Evolutionary conservation across 106 monocot genomes (phyloP).

Genomic region (Amphibolis antarctica): DNA sequence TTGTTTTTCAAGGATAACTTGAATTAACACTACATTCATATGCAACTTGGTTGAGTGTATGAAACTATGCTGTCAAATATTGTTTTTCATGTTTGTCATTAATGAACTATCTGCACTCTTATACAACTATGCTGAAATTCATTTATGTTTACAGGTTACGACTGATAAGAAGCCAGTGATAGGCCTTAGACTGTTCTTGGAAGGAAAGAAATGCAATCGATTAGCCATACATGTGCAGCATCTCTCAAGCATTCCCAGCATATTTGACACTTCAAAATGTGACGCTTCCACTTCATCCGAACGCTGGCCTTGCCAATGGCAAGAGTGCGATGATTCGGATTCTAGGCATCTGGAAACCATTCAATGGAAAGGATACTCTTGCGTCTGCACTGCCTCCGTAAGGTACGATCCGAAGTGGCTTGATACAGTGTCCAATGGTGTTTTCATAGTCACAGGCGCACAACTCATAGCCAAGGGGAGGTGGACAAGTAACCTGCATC

Average conservation of each 20-base stretch:
- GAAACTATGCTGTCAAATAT: too few species aligned
- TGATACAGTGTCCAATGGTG: conserved; percentile 41
- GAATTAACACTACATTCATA: too few species aligned
- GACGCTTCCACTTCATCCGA: conserved; percentile 14
- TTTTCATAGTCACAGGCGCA: conserved; percentile 78
- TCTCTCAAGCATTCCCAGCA: conserved; percentile 72
- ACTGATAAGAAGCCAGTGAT: conserved; percentile 49
- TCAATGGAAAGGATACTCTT: conserved; percentile 60
- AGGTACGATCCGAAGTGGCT: conserved; percentile 66
- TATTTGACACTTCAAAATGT: conserved; percentile 18
- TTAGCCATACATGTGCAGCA: conserved; percentile 77
- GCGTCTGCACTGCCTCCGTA: conserved; percentile 51
- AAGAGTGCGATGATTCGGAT: conserved; percentile 48
- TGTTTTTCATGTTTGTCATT: background rate
- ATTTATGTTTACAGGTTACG: conserved; percentile 40
- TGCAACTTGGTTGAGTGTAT: too few species aligned
- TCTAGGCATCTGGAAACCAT: conserved; percentile 53
- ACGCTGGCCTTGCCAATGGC: conserved; percentile 34
- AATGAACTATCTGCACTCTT: background rate
- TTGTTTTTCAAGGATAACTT: too few species aligned
- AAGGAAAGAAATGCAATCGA: conserved; percentile 78
- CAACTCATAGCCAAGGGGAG: conserved; percentile 63
- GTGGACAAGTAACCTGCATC: conserved; percentile 70
- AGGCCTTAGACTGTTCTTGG: conserved; percentile 74
- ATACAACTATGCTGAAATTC: background rate